phyloP scores from a whole-genome alignment of 148 eudicot species.

The Tetragonia tetragonoides region DNA sequence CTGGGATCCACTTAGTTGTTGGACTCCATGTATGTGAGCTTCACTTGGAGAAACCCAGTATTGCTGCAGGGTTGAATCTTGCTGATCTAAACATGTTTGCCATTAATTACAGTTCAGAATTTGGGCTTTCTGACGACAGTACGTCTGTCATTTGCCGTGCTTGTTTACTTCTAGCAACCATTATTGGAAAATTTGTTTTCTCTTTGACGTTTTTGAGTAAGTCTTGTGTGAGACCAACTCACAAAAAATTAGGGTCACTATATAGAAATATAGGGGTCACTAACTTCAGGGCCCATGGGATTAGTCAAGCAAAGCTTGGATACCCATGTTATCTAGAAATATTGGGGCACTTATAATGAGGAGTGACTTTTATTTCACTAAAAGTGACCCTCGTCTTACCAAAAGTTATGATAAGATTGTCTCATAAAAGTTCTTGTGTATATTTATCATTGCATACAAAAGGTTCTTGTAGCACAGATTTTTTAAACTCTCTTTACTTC shows the following conservation, averaged over 20 bases:
- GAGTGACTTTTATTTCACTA: too few species aligned
- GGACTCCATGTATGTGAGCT: not conserved
- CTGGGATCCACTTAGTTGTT: not conserved
- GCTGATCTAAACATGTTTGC: not conserved
- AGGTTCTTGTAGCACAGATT: not conserved
- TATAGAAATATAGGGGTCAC: too few species aligned
- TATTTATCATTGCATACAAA: not conserved
- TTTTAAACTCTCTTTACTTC: slow-evolving; percentile 13
- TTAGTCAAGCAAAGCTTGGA: too few species aligned
- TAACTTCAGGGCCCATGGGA: too few species aligned
- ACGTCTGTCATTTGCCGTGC: not conserved
- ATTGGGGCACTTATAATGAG: too few species aligned
- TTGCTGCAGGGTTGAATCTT: not conserved
- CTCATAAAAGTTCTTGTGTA: too few species aligned
- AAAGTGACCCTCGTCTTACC: too few species aligned
- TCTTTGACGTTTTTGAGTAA: not conserved
- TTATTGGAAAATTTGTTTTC: not conserved
- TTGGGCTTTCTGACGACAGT: not conserved
- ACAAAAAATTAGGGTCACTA: too few species aligned
- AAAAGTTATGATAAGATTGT: too few species aligned
- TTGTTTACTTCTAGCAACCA: not conserved
- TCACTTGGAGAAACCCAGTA: not conserved
- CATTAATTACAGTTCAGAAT: not conserved
- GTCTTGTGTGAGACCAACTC: too few species aligned
- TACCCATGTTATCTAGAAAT: too few species aligned